Conservation (phyloP, 2,329 filamentous ascomycete species). For the Curvularia verruculosa region DNA sequence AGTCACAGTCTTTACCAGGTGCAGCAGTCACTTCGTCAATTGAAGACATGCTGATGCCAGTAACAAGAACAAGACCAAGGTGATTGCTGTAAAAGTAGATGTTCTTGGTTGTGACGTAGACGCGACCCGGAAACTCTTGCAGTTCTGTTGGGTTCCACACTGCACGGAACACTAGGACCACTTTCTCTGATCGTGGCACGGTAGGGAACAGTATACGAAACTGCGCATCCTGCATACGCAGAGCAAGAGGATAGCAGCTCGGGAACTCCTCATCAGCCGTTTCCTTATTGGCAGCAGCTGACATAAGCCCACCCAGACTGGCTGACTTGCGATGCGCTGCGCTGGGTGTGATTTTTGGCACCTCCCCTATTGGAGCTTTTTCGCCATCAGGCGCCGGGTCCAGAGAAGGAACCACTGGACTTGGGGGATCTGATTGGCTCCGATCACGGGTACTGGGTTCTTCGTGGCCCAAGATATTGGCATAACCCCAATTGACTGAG, state of each 20-base stretch:
- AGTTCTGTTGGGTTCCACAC: slow-evolving; percentile 82
- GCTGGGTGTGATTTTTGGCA: slow-evolving; percentile 20
- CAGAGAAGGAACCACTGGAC: slow-evolving; percentile 35
- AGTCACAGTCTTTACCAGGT: slow-evolving; percentile 89
- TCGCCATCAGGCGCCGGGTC: slow-evolving; percentile 29
- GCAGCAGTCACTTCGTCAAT: slow-evolving; percentile 90
- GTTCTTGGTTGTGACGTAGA: slow-evolving; percentile 85
- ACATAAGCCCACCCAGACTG: slow-evolving; percentile 56
- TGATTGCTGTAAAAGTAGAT: slow-evolving; percentile 98
- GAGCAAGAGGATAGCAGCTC: slow-evolving; percentile 76
- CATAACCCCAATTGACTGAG: slow-evolving; percentile 77
- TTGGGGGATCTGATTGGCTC: slow-evolving; percentile 44
- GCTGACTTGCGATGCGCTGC: slow-evolving; percentile 61
- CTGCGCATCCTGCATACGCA: slow-evolving; percentile 87
- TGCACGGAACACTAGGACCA: slow-evolving; percentile 90
- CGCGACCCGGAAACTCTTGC: slow-evolving; percentile 79
- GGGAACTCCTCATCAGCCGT: slow-evolving; percentile 62
- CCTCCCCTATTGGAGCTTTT: slow-evolving; percentile 17
- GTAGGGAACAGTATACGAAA: slow-evolving; percentile 90
- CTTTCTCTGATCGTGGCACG: slow-evolving; percentile 75
- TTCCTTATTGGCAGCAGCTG: slow-evolving; percentile 21
- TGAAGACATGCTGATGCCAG: slow-evolving; percentile 73
- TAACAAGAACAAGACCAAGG: slow-evolving; percentile 86
- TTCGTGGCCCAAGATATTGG: slow-evolving; percentile 66
- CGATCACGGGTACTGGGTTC: slow-evolving; percentile 46